Base-by-base conservation (phyloP, 768 basidiomycete genomes). In the Phanerochaete carnosa region DNA sequence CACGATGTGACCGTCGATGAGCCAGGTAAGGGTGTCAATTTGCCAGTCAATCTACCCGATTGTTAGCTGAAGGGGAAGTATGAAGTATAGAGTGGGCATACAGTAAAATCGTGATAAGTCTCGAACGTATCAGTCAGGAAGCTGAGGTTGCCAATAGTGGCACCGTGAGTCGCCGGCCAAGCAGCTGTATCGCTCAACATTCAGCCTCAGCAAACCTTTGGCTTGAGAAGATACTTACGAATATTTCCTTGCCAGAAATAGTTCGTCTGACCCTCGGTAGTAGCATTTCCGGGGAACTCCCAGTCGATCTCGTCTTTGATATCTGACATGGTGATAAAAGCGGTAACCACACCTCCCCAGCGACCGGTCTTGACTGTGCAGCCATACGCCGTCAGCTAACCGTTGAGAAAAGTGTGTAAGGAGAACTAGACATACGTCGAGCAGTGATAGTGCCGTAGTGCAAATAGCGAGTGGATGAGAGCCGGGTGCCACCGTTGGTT, bases 281-380 rank as follows among this genome's bases (percentile, higher is more conserved):
- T 87, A 22, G 73, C 67, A 49, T 76, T 76, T 6, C 90, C 89
- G 57, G 90, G 88, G 67, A 87, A 93, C 70, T 92, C 90, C 90
- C 92, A 92, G 64, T 94, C 91, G 55, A 94, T 90, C 70, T 93
- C 92, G 68, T 92, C 89, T 70, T 90, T 92, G 66, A 92, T 80
- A 64, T 88, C 83, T 19, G 74, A 76, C 92, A 94, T 94, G 5
- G 87, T 89, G 67, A 92, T 90, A 74, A 89, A 90, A 9, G 93
- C 92, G 0, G 88, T 87, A 56, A 95, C 88, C 7, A 95, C 86
- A 33, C 92, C 92, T 19, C 70, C 79, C 90, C 90, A 92, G 59
- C 84, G 82, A 45, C 89, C 85, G 0, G 90, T 88, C 75, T 92
- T 92, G 65, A 92, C 88, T 89, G 66, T 15, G 51, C 9, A 46